Conservation (phyloP, 2,329 filamentous ascomycete species). For the Trichocomaceae sp. region DNA sequence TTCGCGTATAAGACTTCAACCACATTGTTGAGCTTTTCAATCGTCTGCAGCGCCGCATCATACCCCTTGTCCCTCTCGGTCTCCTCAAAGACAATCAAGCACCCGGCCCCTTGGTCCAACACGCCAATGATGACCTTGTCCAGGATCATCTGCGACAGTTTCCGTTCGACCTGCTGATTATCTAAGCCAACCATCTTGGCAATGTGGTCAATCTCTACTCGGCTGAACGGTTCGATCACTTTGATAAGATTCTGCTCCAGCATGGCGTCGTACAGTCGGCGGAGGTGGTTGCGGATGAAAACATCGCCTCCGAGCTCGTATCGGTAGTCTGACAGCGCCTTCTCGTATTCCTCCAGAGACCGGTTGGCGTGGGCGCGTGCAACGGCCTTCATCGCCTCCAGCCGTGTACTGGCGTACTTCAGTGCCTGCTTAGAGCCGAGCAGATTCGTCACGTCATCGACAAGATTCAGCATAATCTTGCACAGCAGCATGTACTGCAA, state of each 20-base stretch:
- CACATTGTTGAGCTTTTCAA: constrained; percentile 94
- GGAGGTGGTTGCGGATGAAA: constrained; percentile 95
- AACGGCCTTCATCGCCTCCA: constrained; percentile 99
- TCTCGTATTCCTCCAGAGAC: constrained; percentile 94
- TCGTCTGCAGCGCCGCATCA: constrained; percentile 86
- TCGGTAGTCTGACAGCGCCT: constrained; percentile 79
- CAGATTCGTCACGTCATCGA: constrained; percentile 89
- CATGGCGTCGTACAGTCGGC: constrained; percentile 95
- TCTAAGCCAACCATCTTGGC: constrained; percentile 97
- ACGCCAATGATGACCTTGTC: constrained; percentile 99
- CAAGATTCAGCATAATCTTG: constrained; percentile 98
- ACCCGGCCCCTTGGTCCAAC: constrained; percentile 93
- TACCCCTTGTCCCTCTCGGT: constrained; percentile 88
- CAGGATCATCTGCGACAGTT: constrained; percentile 98
- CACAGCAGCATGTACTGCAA: constrained; percentile 99
- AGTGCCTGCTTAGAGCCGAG: constrained; percentile 95
- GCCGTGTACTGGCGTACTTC: constrained; percentile 89
- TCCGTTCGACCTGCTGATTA: constrained; percentile 93
- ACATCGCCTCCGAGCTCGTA: constrained; percentile 90
- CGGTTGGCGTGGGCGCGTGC: constrained; percentile 92
- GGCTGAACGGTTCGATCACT: constrained; percentile 97
- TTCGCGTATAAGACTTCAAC: constrained; percentile 97
- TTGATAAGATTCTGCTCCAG: constrained; percentile 99
- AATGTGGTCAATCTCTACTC: constrained; percentile 93
- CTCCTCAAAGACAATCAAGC: constrained; percentile 95